Percentiles rank a stretch among this genome's conserved stretches.
These are phyloP conservation scores for Aeschynomene evenia DNA, from an alignment of 306 rosid species.

Conservation along the genomic window DNA sequence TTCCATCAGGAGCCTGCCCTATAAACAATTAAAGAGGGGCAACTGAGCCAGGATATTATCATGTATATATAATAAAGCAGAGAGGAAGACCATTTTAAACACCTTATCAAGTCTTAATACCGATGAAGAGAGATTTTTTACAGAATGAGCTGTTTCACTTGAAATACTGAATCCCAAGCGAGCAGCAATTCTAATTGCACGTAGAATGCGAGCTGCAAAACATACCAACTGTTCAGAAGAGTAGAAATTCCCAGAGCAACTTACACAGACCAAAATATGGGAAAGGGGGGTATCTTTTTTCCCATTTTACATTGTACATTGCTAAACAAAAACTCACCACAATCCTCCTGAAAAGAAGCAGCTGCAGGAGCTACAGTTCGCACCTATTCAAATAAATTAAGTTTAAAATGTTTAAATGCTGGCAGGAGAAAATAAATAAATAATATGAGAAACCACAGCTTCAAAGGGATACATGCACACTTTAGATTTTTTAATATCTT, in stretches of 20 bases:
- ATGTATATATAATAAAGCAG: slow-evolving; percentile 23
- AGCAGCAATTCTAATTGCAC: slow-evolving; percentile 86
- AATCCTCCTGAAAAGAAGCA: slow-evolving; percentile 80
- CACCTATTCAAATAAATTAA: slow-evolving; percentile 58
- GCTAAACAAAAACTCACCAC: slow-evolving; percentile 56
- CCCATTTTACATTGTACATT: not conserved
- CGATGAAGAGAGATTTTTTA: slow-evolving; percentile 52
- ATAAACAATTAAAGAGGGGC: slow-evolving; percentile 29
- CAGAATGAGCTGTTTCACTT: slow-evolving; percentile 67
- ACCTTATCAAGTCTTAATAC: slow-evolving; percentile 80
- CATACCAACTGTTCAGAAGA: slow-evolving; percentile 3
- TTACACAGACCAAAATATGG: not conserved
- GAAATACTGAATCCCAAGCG: slow-evolving; percentile 79
- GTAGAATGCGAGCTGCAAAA: slow-evolving; percentile 81
- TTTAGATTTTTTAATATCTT: slow-evolving; percentile 66
- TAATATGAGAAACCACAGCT: slow-evolving; percentile 33
- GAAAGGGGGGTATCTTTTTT: not conserved
- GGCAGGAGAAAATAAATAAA: slow-evolving; percentile 29
- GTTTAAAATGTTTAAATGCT: slow-evolving; percentile 29
- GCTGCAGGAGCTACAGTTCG: slow-evolving; percentile 70
- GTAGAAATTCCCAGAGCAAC: not conserved
- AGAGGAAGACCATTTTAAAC: slow-evolving; percentile 26
- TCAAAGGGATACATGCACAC: slow-evolving; percentile 54
- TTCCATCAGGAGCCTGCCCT: slow-evolving; percentile 89
- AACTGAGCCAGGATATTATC: slow-evolving; percentile 26